Conservation (phyloP, 2,329 filamentous ascomycete genomes). For the Fusarium odoratissimum region DNA sequence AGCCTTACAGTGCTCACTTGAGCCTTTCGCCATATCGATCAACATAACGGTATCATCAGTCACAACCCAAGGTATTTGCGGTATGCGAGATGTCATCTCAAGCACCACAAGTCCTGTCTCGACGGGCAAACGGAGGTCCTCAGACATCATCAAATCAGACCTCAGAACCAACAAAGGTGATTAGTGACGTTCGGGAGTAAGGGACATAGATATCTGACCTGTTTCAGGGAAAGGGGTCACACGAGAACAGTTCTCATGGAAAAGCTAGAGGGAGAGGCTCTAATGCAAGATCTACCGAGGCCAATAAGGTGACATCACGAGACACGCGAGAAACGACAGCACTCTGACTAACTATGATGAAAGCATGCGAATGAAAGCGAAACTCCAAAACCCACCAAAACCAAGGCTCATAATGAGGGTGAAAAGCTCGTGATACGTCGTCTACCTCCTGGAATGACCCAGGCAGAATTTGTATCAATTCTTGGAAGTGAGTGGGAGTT, state of each 20-base stretch:
- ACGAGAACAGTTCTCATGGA: constrained; percentile 39
- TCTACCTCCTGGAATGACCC: constrained; percentile 86
- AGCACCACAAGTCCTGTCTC: constrained; percentile 51
- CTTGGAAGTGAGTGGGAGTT: constrained; percentile 85
- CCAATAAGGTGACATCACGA: constrained; percentile 43
- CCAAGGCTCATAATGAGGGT: constrained; percentile 59
- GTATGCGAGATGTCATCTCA: constrained; percentile 53
- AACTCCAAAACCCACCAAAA: constrained; percentile 46
- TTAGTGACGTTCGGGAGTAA: constrained; percentile 11
- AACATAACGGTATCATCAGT: constrained; percentile 31
- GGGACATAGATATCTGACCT: constrained; percentile 38
- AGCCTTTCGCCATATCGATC: constrained; percentile 28
- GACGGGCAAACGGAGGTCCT: constrained; percentile 50
- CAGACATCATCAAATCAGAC: constrained; percentile 41
- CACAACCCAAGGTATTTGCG: constrained; percentile 20
- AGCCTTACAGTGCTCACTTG: constrained; percentile 36
- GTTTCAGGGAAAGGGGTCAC: constrained; percentile 38
- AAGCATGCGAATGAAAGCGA: constrained; percentile 47
- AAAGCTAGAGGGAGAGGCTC: constrained; percentile 45
- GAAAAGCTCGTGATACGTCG: constrained; percentile 88
- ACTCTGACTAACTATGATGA: constrained; percentile 31
- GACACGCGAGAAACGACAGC: constrained; percentile 1
- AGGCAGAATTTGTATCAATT: constrained; percentile 77
- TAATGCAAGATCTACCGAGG: constrained; percentile 45
- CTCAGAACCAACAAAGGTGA: constrained; percentile 47